These are phyloP conservation scores for Fragaria iinumae DNA, from an alignment of 306 rosid genomes.

Conservation along the genomic window DNA sequence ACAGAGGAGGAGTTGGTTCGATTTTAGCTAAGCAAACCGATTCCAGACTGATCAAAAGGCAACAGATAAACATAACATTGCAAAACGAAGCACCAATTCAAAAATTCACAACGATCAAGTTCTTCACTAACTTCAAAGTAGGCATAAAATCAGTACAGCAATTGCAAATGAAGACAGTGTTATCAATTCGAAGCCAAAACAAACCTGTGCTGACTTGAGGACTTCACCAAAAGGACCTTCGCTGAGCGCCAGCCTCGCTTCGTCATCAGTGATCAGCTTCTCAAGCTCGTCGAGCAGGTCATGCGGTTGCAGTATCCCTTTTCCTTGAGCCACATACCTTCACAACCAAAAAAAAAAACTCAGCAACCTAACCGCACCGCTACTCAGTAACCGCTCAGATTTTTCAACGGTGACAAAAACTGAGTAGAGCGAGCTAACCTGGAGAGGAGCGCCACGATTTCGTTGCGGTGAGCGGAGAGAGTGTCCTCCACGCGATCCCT, in stretches of 20 bases:
- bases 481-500: conserved; percentile 80
- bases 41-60: not conserved
- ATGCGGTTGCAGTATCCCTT: conserved; percentile 91
- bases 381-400: not conserved
- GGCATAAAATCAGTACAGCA: not conserved
- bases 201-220: conserved; percentile 59
- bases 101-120: not conserved
- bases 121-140: not conserved
- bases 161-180: not conserved
- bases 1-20: not conserved
- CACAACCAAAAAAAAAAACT: not conserved
- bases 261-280: conserved; percentile 36
- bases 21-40: not conserved
- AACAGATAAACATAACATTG: not conserved
- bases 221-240: conserved; percentile 49
- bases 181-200: not conserved
- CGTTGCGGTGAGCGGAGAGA: conserved; percentile 82
- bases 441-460: conserved; percentile 81
- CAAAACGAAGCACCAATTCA: not conserved
- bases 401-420: not conserved
- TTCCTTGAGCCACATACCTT: conserved; percentile 85
- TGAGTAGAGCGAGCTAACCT: conserved; percentile 40
- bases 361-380: conserved; percentile 7
- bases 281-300: conserved; percentile 74
- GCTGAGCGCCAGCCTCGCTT: conserved; percentile 32